Evolutionary conservation across 352 stramenopile species (phyloP).

Genomic region (Pythium aristosporum): DNA sequence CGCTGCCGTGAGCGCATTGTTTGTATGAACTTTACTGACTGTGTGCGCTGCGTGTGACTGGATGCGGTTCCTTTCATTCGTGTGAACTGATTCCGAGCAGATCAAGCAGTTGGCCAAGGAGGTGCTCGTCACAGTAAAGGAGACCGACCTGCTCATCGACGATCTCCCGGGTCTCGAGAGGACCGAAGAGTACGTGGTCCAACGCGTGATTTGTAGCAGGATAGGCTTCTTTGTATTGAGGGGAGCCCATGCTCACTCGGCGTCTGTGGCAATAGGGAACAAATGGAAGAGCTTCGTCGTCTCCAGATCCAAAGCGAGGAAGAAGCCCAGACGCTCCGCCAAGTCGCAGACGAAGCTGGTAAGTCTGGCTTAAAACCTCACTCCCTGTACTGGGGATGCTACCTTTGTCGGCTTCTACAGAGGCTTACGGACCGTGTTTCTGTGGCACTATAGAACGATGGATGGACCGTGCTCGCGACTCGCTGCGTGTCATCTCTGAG

Average conservation of each 20-base stretch:
- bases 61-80: conserved; percentile 6
- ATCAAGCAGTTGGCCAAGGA: conserved; percentile 76
- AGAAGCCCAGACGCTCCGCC: conserved; percentile 77
- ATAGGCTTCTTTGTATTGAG: no score
- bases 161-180: conserved; percentile 79
- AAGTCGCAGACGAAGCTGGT: conserved; percentile 84
- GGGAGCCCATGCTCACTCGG: no score
- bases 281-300: conserved; percentile 73
- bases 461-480: conserved; percentile 82
- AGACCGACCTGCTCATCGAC: conserved; percentile 79
- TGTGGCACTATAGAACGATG: conserved; percentile 48
- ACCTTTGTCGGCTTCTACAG: no score
- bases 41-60: background rate
- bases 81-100: no score
- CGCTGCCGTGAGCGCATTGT: background rate
- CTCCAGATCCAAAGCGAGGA: conserved; percentile 86
- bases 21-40: background rate
- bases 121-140: conserved; percentile 74
- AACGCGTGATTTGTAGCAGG: background rate
- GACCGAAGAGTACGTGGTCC: conserved; percentile 54
- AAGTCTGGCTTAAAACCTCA: background rate
- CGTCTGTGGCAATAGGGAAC: conserved; percentile 46
- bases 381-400: no score
- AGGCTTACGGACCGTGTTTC: conserved; percentile 6
- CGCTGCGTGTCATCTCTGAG: conserved; percentile 80